Evolutionary conservation across 148 eudicot genomes (phyloP), one percentile per base, ranked within the genome.

Genomic region (Dysphania ambrosioides): DNA sequence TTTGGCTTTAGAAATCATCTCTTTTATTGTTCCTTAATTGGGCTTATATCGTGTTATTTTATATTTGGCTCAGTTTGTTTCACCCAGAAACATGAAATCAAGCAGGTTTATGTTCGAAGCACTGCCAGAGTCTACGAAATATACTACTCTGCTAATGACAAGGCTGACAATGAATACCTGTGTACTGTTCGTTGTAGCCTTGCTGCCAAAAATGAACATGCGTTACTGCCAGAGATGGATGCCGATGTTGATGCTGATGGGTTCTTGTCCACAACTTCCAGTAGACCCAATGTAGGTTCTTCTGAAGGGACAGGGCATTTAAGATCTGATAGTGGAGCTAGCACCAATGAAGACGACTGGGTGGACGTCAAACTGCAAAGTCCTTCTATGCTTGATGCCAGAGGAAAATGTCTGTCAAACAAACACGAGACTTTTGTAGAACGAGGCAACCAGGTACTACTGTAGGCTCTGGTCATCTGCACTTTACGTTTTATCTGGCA

Each of bases 91-190:
- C 90, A 86, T 57, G 97, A 95, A 74, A 74, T 95, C 66, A 71
- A 81, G 79, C 97, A 92, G 82, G 85, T 95, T 26, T 95, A 92
- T 82, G 79, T 92, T 41, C 85, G 89, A 75, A 95, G 97, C 78
- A 88, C 92, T 57, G 96, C 97, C 59, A 86, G 97, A 55, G 84
- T 88, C 40, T 95, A 84, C 83, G 98, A 95, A 83, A 83, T 95
- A 27, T 95, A 95, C 82, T 88, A 74, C 83, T 79, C 91, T 59
- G 75, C 67, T 72, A 49, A 76, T 75, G 60, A 44, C 16, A 78
- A 75, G 73, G 78, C 84, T 75, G 79, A 68, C 51, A 83, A 83
- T 81, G 92, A 88, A 66, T 92, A 95, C 72, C 88, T 95, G 18
- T 92, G 93, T 79, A 92, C 98, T 59, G 96, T 92, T 81, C 96